Evolutionary conservation across 2,329 filamentous ascomycete species (phyloP).

Genomic region (Trichoderma harzianum): DNA sequence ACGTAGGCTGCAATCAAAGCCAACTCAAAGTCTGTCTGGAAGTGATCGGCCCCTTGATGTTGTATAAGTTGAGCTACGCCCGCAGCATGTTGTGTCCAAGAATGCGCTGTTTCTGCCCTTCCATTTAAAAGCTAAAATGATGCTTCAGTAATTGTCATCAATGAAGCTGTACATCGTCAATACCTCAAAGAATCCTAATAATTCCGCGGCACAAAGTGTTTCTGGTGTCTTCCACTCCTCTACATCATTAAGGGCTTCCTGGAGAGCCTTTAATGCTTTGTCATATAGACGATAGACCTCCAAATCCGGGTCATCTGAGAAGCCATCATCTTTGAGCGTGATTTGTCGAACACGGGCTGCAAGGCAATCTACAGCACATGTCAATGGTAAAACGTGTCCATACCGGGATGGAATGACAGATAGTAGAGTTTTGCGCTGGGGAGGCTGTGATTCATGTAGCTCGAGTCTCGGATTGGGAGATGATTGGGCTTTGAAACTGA

Average conservation of each 20-base stretch:
- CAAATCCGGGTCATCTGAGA: background rate
- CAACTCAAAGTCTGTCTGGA: background rate
- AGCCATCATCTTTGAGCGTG: background rate
- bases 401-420: background rate
- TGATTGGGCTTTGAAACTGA: background rate
- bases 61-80: background rate
- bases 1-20: background rate
- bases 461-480: background rate
- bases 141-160: background rate
- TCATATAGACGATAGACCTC: background rate
- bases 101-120: background rate
- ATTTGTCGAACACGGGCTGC: background rate
- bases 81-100: background rate
- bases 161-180: background rate
- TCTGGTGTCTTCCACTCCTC: background rate
- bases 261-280: background rate
- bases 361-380: background rate
- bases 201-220: background rate
- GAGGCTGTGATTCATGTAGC: background rate
- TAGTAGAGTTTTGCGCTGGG: background rate
- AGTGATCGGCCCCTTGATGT: background rate
- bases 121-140: background rate
- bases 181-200: background rate
- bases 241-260: background rate
- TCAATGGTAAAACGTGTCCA: background rate